Evolutionary conservation across 441 rosid species (phyloP).

Genomic region (Gossypium armourianum): DNA sequence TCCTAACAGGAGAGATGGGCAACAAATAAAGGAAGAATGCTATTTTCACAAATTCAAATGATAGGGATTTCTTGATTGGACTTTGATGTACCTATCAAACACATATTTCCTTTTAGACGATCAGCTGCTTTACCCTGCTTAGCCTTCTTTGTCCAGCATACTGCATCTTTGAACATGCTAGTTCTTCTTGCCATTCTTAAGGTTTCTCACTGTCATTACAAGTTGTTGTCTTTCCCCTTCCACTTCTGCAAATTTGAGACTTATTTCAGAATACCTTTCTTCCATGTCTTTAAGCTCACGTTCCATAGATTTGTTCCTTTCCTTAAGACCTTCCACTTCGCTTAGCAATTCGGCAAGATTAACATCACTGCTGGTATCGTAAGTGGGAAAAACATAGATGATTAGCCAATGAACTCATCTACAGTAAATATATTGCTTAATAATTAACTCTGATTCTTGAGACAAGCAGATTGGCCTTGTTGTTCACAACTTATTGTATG

Average conservation of each 20-base stretch:
- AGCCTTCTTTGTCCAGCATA: neutral
- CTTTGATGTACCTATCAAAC: neutral
- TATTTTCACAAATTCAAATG: neutral
- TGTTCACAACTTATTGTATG: slow-evolving; percentile 16
- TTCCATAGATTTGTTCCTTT: slow-evolving; percentile 16
- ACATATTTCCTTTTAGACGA: slow-evolving; percentile 17
- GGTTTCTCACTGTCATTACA: slow-evolving; percentile 37
- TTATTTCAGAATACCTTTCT: slow-evolving; percentile 36
- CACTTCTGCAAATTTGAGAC: slow-evolving; percentile 39
- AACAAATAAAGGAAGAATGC: neutral
- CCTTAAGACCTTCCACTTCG: slow-evolving; percentile 17
- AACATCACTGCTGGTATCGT: slow-evolving; percentile 13
- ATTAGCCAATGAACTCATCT: neutral
- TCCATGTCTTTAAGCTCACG: slow-evolving; percentile 20
- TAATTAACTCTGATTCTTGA: neutral
- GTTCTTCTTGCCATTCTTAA: slow-evolving; percentile 23
- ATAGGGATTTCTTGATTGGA: slow-evolving; percentile 13
- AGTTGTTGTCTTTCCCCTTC: slow-evolving; percentile 40
- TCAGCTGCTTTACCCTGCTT: slow-evolving; percentile 14
- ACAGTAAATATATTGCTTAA: slow-evolving; percentile 2
- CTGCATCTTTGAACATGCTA: slow-evolving; percentile 29
- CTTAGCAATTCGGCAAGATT: slow-evolving; percentile 3
- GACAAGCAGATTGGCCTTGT: slow-evolving; percentile 5
- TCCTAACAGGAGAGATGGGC: slow-evolving; percentile 2
- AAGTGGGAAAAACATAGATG: neutral